Evolutionary conservation across 129 eudicot species (phyloP).

Genomic region (Flaveria ramosissima): DNA sequence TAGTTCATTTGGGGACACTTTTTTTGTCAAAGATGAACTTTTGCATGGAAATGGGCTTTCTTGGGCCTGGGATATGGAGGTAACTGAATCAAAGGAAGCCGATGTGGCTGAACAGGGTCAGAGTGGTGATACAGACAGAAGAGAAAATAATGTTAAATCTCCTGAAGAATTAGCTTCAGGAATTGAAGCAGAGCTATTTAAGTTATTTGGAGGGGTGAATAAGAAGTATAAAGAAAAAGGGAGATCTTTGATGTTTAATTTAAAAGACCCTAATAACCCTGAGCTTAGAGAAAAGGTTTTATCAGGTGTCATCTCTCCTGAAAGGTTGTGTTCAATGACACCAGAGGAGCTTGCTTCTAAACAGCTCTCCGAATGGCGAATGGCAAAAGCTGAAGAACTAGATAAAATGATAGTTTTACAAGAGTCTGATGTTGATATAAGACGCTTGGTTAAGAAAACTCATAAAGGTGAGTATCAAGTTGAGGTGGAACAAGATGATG

Average conservation of each 20-base stretch:
- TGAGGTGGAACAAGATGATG: conserved; percentile 69
- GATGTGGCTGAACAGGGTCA: conserved; percentile 17
- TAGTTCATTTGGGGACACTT: conserved; percentile 53
- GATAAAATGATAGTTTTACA: conserved; percentile 86
- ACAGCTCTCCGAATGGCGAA: conserved; percentile 91
- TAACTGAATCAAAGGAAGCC: conserved; percentile 21
- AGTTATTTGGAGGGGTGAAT: conserved; percentile 79
- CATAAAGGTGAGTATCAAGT: conserved; percentile 95
- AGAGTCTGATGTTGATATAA: conserved; percentile 61
- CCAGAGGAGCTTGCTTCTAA: conserved; percentile 97
- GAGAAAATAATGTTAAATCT: conserved; percentile 25
- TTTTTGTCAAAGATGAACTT: conserved; percentile 78
- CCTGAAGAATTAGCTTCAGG: conserved; percentile 54
- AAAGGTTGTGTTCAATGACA: conserved; percentile 82
- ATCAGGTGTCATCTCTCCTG: conserved; percentile 76
- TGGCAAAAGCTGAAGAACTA: conserved; percentile 83
- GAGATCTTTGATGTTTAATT: conserved; percentile 76
- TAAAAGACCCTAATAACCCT: conserved; percentile 79
- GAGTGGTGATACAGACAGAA: conserved; percentile 16
- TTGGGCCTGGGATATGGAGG: conserved; percentile 72
- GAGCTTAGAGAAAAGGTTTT: conserved; percentile 82
- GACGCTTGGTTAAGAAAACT: conserved; percentile 85
- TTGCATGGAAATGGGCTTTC: conserved; percentile 89
- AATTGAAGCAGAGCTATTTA: conserved; percentile 79
- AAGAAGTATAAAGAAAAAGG: conserved; percentile 92